These are phyloP conservation scores for Galerina sulciceps DNA, from an alignment of 768 basidiomycete species.

Conservation along the genomic window DNA sequence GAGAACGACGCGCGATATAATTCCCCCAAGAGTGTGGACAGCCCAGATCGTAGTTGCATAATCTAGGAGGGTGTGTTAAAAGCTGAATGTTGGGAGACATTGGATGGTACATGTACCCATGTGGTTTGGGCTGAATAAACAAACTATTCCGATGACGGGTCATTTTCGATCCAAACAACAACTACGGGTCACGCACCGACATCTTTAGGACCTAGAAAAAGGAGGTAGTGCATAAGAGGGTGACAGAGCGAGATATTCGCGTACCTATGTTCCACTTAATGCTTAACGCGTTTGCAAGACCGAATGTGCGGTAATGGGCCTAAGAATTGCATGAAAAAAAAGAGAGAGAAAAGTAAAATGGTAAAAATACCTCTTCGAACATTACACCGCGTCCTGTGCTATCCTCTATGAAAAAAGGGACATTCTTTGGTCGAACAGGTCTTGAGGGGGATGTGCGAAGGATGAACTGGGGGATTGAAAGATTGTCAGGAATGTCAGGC, in stretches of 20 bases:
- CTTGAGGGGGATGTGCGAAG: constrained; percentile 46
- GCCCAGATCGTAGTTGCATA: constrained; percentile 65
- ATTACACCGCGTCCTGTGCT: constrained; percentile 46
- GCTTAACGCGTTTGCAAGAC: constrained; percentile 58
- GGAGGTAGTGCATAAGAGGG: background rate
- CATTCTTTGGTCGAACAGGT: constrained; percentile 46
- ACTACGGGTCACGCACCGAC: constrained; percentile 43
- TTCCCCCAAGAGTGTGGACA: constrained; percentile 57
- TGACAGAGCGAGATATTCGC: constrained; percentile 5
- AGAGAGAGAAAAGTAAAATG: background rate
- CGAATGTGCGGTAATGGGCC: constrained; percentile 45
- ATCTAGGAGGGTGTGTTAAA: constrained; percentile 36
- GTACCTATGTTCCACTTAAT: constrained; percentile 53
- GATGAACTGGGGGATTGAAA: constrained; percentile 71
- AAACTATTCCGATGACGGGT: constrained; percentile 40
- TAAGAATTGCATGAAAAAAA: constrained; percentile 7
- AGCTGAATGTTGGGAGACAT: background rate
- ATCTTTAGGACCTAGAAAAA: constrained; percentile 48
- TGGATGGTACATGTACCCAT: constrained; percentile 37
- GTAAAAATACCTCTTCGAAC: constrained; percentile 49
- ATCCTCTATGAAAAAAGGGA: constrained; percentile 67
- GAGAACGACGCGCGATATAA: constrained; percentile 51
- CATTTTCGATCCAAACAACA: background rate
- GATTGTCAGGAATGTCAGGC: constrained; percentile 60
- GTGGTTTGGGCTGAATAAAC: constrained; percentile 68